Conservation (phyloP, 2,329 filamentous ascomycete species). For the Colletotrichum limetticola region DNA sequence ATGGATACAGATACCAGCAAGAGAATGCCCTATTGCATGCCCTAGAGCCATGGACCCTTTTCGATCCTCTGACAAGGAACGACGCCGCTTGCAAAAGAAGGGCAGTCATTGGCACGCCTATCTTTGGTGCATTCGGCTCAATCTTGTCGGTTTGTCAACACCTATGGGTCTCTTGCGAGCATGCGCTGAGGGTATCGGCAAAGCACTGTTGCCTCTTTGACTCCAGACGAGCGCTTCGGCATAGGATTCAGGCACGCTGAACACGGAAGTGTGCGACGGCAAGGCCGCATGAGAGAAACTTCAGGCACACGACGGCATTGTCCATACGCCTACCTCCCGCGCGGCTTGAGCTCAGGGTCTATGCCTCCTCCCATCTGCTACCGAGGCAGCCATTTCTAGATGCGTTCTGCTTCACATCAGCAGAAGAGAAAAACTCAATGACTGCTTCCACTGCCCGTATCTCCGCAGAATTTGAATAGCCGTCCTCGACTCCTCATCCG, state of each 20-base stretch:
- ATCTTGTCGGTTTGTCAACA: background rate
- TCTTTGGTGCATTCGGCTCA: background rate
- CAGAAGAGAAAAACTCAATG: background rate
- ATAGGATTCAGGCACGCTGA: background rate
- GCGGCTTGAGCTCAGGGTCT: slow-evolving; percentile 10
- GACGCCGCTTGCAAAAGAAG: background rate
- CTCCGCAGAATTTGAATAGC: slow-evolving; percentile 13
- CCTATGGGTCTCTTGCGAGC: background rate
- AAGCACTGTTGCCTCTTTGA: background rate
- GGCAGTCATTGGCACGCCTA: background rate
- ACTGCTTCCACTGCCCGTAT: background rate
- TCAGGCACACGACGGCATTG: background rate
- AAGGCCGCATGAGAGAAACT: slow-evolving; percentile 9
- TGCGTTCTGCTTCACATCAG: background rate
- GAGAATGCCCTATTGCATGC: background rate
- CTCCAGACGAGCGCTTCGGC: background rate
- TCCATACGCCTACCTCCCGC: background rate
- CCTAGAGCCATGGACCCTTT: background rate
- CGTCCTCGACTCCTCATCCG: slow-evolving; percentile 13
- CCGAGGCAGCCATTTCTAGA: background rate
- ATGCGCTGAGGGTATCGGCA: background rate
- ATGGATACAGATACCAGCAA: background rate
- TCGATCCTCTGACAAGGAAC: background rate
- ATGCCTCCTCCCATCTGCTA: slow-evolving; percentile 9
- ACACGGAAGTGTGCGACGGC: background rate